Evolutionary conservation across 768 basidiomycete genomes (phyloP).

Genomic region (Amanita rubescens): DNA sequence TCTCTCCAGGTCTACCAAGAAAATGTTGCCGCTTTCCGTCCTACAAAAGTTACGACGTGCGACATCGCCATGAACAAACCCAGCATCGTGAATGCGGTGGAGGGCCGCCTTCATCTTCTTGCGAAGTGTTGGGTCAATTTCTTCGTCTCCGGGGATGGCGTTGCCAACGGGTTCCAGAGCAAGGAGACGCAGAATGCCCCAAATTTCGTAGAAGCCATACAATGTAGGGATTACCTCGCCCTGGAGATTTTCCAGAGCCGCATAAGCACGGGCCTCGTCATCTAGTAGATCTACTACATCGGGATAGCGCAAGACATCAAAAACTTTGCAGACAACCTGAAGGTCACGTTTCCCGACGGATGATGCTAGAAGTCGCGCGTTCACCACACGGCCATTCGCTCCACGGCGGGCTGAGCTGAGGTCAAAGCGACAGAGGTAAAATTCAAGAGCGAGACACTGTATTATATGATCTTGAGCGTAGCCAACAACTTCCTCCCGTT

Average conservation of each 20-base stretch:
- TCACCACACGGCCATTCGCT: not conserved
- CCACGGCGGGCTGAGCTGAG: not conserved
- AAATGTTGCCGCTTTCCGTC: too few relatives aligned
- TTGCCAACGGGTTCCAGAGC: slow-evolving; percentile 13
- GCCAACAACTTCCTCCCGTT: too few relatives aligned
- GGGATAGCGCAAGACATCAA: slow-evolving; percentile 2
- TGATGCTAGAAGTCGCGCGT: not conserved
- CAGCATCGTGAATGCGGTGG: not conserved
- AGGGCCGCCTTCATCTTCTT: not conserved
- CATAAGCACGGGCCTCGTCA: slow-evolving; percentile 6
- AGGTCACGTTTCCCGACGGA: not conserved
- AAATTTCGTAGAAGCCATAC: slow-evolving; percentile 13
- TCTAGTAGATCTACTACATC: not conserved
- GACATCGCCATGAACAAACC: not conserved
- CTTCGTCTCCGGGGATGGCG: slow-evolving; percentile 5
- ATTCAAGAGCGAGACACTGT: too few relatives aligned
- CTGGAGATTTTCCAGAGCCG: slow-evolving; percentile 6
- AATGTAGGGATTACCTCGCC: slow-evolving; percentile 12
- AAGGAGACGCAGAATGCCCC: slow-evolving; percentile 15
- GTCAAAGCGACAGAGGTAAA: not conserved
- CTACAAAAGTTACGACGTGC: not conserved
- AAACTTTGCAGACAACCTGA: slow-evolving; percentile 6
- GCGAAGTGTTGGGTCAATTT: not conserved
- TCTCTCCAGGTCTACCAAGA: not conserved
- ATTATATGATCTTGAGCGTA: too few relatives aligned